Conservation (phyloP, 805 yeast genomes). For the Candida andamanensis region DNA sequence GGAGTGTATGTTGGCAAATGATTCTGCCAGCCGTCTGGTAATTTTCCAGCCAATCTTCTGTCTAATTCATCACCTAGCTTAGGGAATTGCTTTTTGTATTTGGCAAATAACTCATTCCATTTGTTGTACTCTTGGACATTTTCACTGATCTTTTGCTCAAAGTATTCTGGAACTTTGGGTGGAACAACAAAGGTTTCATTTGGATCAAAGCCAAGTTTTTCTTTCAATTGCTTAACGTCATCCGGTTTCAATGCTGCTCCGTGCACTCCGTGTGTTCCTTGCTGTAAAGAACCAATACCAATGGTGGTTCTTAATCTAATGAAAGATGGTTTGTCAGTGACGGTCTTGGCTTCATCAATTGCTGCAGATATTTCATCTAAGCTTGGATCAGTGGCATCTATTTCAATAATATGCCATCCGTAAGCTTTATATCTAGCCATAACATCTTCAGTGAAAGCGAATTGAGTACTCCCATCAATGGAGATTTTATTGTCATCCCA, state of each 20-base stretch:
- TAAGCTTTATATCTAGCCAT: slow-evolving; percentile 78
- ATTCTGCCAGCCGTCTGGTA: slow-evolving; percentile 80
- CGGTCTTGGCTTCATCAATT: slow-evolving; percentile 73
- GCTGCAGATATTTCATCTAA: slow-evolving; percentile 66
- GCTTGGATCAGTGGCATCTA: slow-evolving; percentile 78
- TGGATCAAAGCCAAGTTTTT: slow-evolving; percentile 84
- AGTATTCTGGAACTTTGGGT: slow-evolving; percentile 72
- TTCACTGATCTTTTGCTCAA: slow-evolving; percentile 49
- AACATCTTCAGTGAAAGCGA: slow-evolving; percentile 93
- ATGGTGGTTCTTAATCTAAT: slow-evolving; percentile 86
- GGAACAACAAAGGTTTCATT: slow-evolving; percentile 74
- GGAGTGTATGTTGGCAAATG: slow-evolving; percentile 76
- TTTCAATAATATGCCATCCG: slow-evolving; percentile 86
- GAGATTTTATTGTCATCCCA: slow-evolving; percentile 97
- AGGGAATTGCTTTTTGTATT: slow-evolving; percentile 68
- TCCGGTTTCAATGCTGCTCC: slow-evolving; percentile 95
- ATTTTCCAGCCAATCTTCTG: slow-evolving; percentile 71
- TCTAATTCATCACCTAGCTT: slow-evolving; percentile 69
- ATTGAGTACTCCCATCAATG: slow-evolving; percentile 87
- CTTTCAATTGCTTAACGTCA: slow-evolving; percentile 83
- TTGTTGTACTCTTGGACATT: slow-evolving; percentile 66
- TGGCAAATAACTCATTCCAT: slow-evolving; percentile 65
- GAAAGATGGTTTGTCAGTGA: slow-evolving; percentile 77
- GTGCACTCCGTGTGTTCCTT: slow-evolving; percentile 90
- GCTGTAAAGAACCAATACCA: slow-evolving; percentile 84